Conservation (phyloP, 2,329 filamentous ascomycete species). For the Microcyclospora tardicrescens region DNA sequence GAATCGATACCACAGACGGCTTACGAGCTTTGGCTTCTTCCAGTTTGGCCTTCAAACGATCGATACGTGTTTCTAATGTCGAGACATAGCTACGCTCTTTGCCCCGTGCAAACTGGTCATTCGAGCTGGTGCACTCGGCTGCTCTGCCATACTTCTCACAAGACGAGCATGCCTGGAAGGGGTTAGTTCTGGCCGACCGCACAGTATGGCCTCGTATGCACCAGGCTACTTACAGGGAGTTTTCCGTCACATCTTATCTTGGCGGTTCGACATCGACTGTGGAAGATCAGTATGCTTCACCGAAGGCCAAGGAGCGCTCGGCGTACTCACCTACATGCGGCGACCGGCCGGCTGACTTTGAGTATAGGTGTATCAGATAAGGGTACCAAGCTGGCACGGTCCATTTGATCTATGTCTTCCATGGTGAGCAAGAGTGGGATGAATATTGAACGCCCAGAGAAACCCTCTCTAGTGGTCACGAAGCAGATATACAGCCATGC, state of each 20-base stretch:
- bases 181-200: conserved; percentile 1
- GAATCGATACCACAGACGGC: conserved; percentile 55
- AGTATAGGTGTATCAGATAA: conserved; percentile 43
- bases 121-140: conserved; percentile 81
- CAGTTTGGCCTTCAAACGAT: conserved; percentile 72
- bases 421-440: conserved; percentile 4
- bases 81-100: conserved; percentile 96
- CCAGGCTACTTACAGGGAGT: conserved; percentile 43
- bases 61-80: conserved; percentile 80
- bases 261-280: conserved; percentile 70
- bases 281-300: conserved; percentile 21
- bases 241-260: conserved; percentile 99
- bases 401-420: not conserved
- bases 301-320: too few species aligned
- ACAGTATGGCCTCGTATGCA: not conserved
- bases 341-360: conserved; percentile 64
- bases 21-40: conserved; percentile 52
- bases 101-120: conserved; percentile 88
- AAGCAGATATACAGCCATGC: too few species aligned
- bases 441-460: too few species aligned
- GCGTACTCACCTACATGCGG: conserved; percentile 18
- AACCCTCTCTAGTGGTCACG: too few species aligned
- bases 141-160: conserved; percentile 84
- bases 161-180: conserved; percentile 60
- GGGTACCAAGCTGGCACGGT: too few species aligned